Percentiles rank a stretch among this genome's conserved stretches.
These are phyloP conservation scores for Solanum neorickii DNA, from an alignment of 257 asterid genomes.

Conservation along the genomic window DNA sequence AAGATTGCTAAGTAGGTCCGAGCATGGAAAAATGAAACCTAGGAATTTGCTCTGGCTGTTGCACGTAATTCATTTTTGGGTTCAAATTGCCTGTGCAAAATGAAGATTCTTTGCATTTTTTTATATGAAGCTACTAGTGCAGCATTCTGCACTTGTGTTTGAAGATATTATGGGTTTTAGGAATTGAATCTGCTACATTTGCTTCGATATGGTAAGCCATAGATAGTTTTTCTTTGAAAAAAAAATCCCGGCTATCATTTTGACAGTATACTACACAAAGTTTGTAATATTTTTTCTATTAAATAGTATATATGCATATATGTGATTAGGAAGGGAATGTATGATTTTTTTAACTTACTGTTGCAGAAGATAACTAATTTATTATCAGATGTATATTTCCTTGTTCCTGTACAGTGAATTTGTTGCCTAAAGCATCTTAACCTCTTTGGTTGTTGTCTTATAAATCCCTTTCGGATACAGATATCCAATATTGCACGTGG, in stretches of 20 bases:
- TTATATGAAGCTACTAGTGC: neutral
- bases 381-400: neutral
- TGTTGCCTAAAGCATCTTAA: neutral
- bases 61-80: neutral
- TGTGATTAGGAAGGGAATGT: neutral
- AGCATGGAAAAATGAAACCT: neutral
- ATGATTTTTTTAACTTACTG: neutral
- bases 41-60: neutral
- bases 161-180: neutral
- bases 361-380: neutral
- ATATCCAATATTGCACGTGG: conserved; percentile 51
- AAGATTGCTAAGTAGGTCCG: neutral
- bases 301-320: neutral
- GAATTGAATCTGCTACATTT: neutral
- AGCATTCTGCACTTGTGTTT: neutral
- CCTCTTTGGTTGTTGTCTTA: neutral
- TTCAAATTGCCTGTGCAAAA: neutral
- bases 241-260: neutral
- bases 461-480: conserved; percentile 18
- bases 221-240: neutral
- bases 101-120: neutral
- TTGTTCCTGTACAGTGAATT: neutral
- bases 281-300: neutral
- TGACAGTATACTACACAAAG: neutral
- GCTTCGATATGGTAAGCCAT: neutral